Base-by-base conservation (phyloP, 306 rosid species). In the Prunus campanulata region DNA sequence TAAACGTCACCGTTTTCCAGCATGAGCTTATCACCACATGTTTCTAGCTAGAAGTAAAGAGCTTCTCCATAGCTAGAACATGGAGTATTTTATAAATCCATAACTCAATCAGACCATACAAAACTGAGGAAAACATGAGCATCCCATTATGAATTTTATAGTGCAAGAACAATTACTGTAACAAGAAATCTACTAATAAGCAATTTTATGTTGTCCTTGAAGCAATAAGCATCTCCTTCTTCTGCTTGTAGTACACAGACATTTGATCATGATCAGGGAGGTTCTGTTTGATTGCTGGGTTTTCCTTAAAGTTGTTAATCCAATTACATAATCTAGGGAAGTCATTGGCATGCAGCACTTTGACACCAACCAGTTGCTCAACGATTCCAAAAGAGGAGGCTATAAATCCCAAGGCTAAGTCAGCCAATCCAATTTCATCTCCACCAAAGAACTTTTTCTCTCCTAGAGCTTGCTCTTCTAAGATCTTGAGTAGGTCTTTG, bases 391-490 rank as follows among this genome's bases (percentile, higher is more conserved):
- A 9, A 22, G 72, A 61, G 22, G 52, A 54, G 11, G 72, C 82
- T 51, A 71, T 64, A 20, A 66, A 54, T 78, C 72, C 82, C 15
- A 71, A 49, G 13, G 77, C 66, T 29, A 78, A 71, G 67, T 78
- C 82, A 14, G 48, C 77, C 49, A 71, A 22, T 29, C 81, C 81
- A 12, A 70, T 54, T 50, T 77, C 67, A 42, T 48, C 42, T 14
- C 75, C 81, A 11, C 77, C 81, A 5, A 78, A 62, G 35, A 59
- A 70, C 11, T 62, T 44, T 57, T 71, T 65, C 13, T 64, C 73
- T 39, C 67, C 73, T 6, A 79, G 68, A 49, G 68, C 82, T 64
- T 72, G 59, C 46, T 72, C 82, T 79, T 72, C 82, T 3, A 72
- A 20, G 24, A 55, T 65, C 20, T 39, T 72, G 30, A 79, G 56